Base-by-base conservation (phyloP, 805 yeast species). In the Pichia rugopelliculosa region DNA sequence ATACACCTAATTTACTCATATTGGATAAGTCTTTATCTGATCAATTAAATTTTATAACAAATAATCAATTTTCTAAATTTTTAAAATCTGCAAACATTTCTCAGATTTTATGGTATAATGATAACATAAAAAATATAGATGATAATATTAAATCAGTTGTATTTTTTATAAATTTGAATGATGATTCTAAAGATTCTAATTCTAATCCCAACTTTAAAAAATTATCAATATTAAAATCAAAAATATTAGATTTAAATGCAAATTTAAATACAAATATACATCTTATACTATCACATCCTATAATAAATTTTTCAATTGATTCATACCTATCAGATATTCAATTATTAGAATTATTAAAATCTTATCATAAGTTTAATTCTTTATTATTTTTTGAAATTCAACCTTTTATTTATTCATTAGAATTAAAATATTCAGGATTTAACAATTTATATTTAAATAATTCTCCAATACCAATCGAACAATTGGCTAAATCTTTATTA, bases 401-500 rank as follows among this genome's bases (percentile, higher is more conserved):
- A 56, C 73, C 20, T 67, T 54, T 72, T 39, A 60, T 73, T 2
- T 68, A 68, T 18, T 58, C 73, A 20, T 77, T 80, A 53, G 61
- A 71, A 13, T 59, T 70, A 24, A 63, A 71, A 4, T 36, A 41
- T 39, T 41, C 49, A 21, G 45, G 36, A 6, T 47, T 44, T 21
- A 37, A 33, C n/a, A 20, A 48, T 6, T 6, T 48, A 2, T 48
- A 22, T 24, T 36, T 44, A 15, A 27, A 48, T 38, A 24, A 44
- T 33, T 73, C 81, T 1, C 55, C 76, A 3, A 63, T 71, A 24
- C 72, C 78, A 8, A 65, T 81, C 0, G 68, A 75, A 23, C 56
- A 61, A 39, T 56, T 84, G 3, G 76, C 86, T 0, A 64, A 71
- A 26, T 66, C 79, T 0, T 56, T 86, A 34, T 61, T 82, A 15